Evolutionary conservation across 2,329 filamentous ascomycete species (phyloP), one percentile per base, ranked within the genome.

Genomic region (Colletotrichum limetticola): DNA sequence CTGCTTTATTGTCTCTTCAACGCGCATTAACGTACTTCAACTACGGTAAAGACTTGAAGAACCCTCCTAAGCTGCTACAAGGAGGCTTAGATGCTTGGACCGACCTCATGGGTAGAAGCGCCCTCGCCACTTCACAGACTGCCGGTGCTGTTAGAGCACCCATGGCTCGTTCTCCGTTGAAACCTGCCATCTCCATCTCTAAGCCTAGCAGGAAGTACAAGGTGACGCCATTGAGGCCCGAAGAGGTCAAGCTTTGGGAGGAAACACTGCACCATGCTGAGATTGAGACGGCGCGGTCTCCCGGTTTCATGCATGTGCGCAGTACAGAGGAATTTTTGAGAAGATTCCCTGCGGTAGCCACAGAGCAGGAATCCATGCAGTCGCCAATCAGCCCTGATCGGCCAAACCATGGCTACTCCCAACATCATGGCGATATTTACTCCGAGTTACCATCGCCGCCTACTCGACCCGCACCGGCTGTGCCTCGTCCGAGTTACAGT

Each of bases 21-120:
- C 92, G 95, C 74, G 95, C 96, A 0, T 85, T 99, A 4, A 91
- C 92, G 65, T 92, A 97, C 70, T 97, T 95, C 82, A 97, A 95
- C 76, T 93, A 93, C 71, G 91, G 92, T 19, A 94, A 93, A 76
- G 92, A 92, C 11, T 83, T 97, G 37, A 92, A 91, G 71, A 87
- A 91, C 30, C 88, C 89, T 3, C 95, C 96, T 0, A 93, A 95
- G 68, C 86, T 99, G 37, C 85, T 99, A 1, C 86, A 89, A 65
- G 97, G 97, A 22, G 97, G 97, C 0, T 82, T 99, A 12, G 91
- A 95, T 76, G 94, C 95, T 5, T 99, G 97, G 97, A 85, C 91
- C 22, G 92, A 97, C 77, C 83, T 97, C n/a, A 87, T 98, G 77
- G 96, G 97, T 2, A 83, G 86, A 14, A 88, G 91, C 66, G 91